Base-by-base conservation (phyloP, 2,329 filamentous ascomycete genomes). In the Trichophyton schoenleinii region DNA sequence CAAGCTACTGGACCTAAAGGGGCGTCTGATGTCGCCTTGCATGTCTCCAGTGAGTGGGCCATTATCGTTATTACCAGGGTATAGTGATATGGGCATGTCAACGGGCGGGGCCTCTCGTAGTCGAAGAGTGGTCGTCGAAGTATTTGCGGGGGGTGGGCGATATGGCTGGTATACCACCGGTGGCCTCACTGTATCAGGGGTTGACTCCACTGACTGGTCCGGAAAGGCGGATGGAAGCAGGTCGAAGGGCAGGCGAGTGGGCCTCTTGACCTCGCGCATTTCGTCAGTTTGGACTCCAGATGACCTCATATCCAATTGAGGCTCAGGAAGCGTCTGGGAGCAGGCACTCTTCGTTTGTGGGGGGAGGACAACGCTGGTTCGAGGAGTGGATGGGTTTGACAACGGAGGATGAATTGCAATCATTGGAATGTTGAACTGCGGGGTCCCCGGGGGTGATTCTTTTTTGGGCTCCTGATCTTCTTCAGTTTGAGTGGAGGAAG, bases 391-490 rank as follows among this genome's bases (percentile, higher is more conserved):
- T n/a, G 92, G 91, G 57, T 88, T 83, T 61, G 90, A 95, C 2
- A 81, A 84, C 0, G 94, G 92, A 36, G 94, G 94, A 67, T 95
- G 88, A 59, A 99, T 89, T 61, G 89, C 88, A 70, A 99, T 99
- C 68, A 86, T 88, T 0, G 92, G 92, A 64, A 96, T 87, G 34
- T 8, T 64, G 62, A 18, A 65, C 36, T 0, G 59, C 7, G 38
- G 57, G 7, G 38, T 28, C 9, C 7, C 38, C 7, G 15, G 9
- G 8, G 22, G n/a, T 8, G 38, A 13, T 22, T 59, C 52, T 44
- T 44, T 18, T n/a, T 13, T 6, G 13, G 20, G 1, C 9, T 2
- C 20, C 20, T 41, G 36, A 15, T n/a, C 59, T n/a, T 67, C 61
- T 6, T 74, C 69, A 1, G 75, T 76, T 65, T 77, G 75, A 15